phyloP scores from a whole-genome alignment of 805 yeast genomes.

The Candida loeiensis region DNA sequence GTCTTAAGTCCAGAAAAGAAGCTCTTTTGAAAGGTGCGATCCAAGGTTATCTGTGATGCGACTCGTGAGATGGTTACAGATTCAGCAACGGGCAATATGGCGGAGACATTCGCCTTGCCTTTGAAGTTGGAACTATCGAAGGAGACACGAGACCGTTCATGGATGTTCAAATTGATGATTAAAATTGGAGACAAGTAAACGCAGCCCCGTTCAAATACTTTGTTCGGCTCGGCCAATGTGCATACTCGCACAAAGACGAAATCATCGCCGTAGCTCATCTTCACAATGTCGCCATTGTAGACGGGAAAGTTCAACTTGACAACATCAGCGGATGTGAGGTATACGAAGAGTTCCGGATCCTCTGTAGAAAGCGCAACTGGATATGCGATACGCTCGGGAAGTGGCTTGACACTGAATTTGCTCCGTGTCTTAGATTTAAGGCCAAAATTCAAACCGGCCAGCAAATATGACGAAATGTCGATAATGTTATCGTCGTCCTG shows the following conservation, averaged over 20 bases:
- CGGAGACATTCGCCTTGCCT: slow-evolving; percentile 19
- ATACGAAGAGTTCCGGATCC: slow-evolving; percentile 37
- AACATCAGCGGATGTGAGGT: slow-evolving; percentile 47
- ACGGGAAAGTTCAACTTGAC: slow-evolving; percentile 51
- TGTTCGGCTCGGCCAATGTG: slow-evolving; percentile 64
- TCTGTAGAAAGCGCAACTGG: slow-evolving; percentile 27
- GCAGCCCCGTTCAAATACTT: slow-evolving; percentile 29
- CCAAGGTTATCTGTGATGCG: slow-evolving; percentile 66
- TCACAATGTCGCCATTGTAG: slow-evolving; percentile 66
- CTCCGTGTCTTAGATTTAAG: slow-evolving; percentile 1
- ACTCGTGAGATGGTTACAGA: slow-evolving; percentile 65
- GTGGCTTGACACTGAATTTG: slow-evolving; percentile 24
- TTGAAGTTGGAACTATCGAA: slow-evolving; percentile 18
- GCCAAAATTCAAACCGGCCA: slow-evolving; percentile 24
- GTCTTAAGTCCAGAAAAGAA: slow-evolving; percentile 59
- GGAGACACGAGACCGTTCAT: slow-evolving; percentile 17
- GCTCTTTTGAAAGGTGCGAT: slow-evolving; percentile 56
- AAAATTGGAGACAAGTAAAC: slow-evolving; percentile 65
- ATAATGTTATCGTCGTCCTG: slow-evolving; percentile 11
- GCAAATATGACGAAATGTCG: slow-evolving; percentile 33
- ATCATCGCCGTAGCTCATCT: slow-evolving; percentile 19
- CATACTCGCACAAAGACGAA: slow-evolving; percentile 41
- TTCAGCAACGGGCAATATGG: slow-evolving; percentile 48
- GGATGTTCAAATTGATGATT: slow-evolving; percentile 44
- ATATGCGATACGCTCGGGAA: slow-evolving; percentile 25